Base-by-base conservation (phyloP, 176 grass and related monocot genomes). In the Echinochloa phyllopogon region DNA sequence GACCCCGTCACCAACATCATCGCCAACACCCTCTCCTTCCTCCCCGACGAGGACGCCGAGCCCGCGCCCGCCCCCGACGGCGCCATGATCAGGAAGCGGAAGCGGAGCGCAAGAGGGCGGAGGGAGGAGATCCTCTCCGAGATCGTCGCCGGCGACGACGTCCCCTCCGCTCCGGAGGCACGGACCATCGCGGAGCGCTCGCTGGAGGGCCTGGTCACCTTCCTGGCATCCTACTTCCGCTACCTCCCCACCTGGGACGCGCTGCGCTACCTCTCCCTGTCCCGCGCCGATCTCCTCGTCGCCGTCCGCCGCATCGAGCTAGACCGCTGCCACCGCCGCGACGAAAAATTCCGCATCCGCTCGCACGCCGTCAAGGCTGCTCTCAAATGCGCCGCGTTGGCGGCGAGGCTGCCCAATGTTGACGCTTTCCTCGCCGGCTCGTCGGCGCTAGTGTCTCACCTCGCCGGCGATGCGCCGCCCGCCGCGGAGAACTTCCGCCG, bases 1-100 rank as follows among this genome's bases (percentile, higher is more conserved):
- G 67, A 70, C 38, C 67, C 67, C 41, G 40, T 70, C 67, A 44
- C 67, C 40, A 70, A 44, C 41, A 70, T 70, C 40, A 24, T 70
- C 41, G 41, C 67, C 21, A 70, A 70, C 40, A 70, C 67, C 3
- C 1, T 70, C 39, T 43, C 15, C 39, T 3, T 10, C n/a, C 3
- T 61, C 58, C 51, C 16, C 51, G 51, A 53, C 51, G 16, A 53
- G 51, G 13, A 53, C 25, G 36, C 2, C 65, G 65, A 68, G 36
- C 65, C 37, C 4, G 15, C 18, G 16, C 50, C 16, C 25, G 24
- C 29, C 11, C 23, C 60, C 23, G 27, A 33, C 10, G 25, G 60
- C 48, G 48, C 50, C 50, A 18, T 14, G 48, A 50, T 3, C 29
- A 66, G 8, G 65, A 68, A 41, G 65, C 15, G 65, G 65, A 68